Percentiles rank a stretch among this genome's conserved stretches.
Evolutionary conservation across 352 stramenopile species (phyloP).

Genomic region (Globisporangium recalcitrans): DNA sequence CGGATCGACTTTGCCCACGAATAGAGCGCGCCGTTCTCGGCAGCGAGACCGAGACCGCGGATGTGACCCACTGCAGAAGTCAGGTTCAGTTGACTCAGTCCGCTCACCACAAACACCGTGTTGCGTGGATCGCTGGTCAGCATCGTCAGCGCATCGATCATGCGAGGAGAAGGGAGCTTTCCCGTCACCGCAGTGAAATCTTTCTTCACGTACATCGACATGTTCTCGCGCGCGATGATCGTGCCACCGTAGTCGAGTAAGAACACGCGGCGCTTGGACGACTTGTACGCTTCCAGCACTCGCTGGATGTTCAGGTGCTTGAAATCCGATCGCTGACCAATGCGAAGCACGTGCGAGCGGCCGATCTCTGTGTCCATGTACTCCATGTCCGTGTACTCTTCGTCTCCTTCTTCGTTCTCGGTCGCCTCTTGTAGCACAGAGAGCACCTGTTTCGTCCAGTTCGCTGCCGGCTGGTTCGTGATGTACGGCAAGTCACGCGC

Average conservation of each 20-base stretch:
- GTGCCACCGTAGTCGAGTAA: constrained; percentile 97
- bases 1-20: constrained; percentile 78
- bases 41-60: constrained; percentile 89
- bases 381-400: constrained; percentile 81
- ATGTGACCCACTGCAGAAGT: constrained; percentile 90
- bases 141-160: constrained; percentile 85
- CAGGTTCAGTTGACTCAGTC: constrained; percentile 89
- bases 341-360: constrained; percentile 62
- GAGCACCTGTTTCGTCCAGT: constrained; percentile 96
- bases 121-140: constrained; percentile 91
- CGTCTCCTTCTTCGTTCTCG: constrained; percentile 58
- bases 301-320: constrained; percentile 79
- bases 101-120: constrained; percentile 97
- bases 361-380: constrained; percentile 87
- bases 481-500: constrained; percentile 97
- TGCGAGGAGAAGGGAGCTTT: constrained; percentile 84
- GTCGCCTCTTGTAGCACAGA: constrained; percentile 77
- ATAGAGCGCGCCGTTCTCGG: constrained; percentile 94
- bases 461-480: constrained; percentile 84
- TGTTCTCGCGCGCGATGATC: constrained; percentile 88
- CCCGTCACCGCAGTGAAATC: constrained; percentile 93
- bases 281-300: constrained; percentile 83
- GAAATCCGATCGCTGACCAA: constrained; percentile 69
- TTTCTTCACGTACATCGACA: constrained; percentile 96
- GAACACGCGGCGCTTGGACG: constrained; percentile 89